Conservation (phyloP, 768 basidiomycete genomes). For the Mrakia gelida region DNA sequence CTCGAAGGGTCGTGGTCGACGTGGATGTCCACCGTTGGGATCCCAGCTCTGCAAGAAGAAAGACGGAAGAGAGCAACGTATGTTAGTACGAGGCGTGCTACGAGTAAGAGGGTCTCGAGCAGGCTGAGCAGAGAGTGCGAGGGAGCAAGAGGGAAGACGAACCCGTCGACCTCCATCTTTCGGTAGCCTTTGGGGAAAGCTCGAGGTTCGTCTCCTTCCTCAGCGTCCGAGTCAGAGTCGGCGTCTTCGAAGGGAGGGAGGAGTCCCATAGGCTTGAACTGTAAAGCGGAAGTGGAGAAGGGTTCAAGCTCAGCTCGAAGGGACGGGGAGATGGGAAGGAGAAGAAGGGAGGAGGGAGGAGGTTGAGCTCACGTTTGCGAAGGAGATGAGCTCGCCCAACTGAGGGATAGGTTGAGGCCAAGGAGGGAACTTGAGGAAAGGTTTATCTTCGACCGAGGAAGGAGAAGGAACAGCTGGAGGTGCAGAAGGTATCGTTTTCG, state of each 20-base stretch:
- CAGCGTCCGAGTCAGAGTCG: neutral
- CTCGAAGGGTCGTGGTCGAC: constrained; percentile 17
- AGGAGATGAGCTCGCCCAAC: neutral
- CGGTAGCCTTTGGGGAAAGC: neutral
- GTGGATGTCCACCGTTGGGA: constrained; percentile 19
- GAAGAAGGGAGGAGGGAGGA: too few relatives aligned
- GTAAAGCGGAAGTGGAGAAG: neutral
- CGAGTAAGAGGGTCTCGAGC: too few relatives aligned
- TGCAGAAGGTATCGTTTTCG: neutral
- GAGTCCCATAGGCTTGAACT: neutral
- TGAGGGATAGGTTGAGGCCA: constrained; percentile 5
- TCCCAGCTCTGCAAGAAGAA: neutral
- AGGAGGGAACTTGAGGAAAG: constrained; percentile 2
- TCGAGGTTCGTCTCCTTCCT: neutral
- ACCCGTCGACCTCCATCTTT: constrained; percentile 5
- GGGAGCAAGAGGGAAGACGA: neutral
- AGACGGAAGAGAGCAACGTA: neutral
- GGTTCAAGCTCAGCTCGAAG: too few relatives aligned
- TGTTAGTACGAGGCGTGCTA: too few relatives aligned
- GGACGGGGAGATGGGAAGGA: neutral
- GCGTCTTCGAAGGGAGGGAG: neutral
- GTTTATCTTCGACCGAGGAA: neutral
- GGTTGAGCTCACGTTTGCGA: neutral
- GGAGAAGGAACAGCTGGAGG: neutral
- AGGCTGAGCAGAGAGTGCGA: too few relatives aligned